Percentiles rank a stretch among this genome's conserved stretches.
Evolutionary conservation across 1,139 yeast genomes (phyloP).

Genomic region (Hansenula anomala): DNA sequence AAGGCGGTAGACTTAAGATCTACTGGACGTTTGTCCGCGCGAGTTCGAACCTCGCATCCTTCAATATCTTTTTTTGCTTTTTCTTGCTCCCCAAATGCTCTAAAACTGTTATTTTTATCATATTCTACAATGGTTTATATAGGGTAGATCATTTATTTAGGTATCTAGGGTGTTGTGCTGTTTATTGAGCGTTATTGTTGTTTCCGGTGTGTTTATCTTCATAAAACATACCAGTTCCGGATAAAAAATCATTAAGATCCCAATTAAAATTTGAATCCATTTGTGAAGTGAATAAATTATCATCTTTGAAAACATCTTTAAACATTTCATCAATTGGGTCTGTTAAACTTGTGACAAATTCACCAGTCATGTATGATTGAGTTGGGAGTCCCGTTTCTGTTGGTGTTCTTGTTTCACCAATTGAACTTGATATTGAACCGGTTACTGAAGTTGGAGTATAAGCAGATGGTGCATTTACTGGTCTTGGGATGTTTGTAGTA

Average conservation of each 20-base stretch:
- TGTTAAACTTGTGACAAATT: constrained; percentile 16
- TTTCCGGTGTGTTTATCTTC: not conserved
- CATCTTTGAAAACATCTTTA: constrained; percentile 13
- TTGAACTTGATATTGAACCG: not conserved
- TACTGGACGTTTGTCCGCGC: constrained; percentile 48
- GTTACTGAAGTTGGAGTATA: not conserved
- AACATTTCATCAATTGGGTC: constrained; percentile 18
- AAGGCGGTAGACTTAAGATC: constrained; percentile 21
- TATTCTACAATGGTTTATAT: no score
- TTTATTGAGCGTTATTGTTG: no score
- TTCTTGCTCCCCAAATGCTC: no score
- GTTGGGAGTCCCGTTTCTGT: not conserved
- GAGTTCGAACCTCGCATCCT: constrained; percentile 78
- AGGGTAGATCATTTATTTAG: no score
- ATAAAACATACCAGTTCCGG: not conserved
- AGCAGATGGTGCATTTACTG: no score
- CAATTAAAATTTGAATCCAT: not conserved
- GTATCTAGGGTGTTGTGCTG: no score
- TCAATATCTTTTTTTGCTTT: constrained; percentile 36
- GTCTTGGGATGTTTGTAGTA: not conserved
- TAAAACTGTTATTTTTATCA: no score
- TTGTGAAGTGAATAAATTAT: constrained; percentile 8
- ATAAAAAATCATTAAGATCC: not conserved
- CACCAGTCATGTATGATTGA: constrained; percentile 4
- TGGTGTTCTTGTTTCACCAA: not conserved